Conservation (phyloP, 441 rosid genomes). For the Eugenia klotzschiana region DNA sequence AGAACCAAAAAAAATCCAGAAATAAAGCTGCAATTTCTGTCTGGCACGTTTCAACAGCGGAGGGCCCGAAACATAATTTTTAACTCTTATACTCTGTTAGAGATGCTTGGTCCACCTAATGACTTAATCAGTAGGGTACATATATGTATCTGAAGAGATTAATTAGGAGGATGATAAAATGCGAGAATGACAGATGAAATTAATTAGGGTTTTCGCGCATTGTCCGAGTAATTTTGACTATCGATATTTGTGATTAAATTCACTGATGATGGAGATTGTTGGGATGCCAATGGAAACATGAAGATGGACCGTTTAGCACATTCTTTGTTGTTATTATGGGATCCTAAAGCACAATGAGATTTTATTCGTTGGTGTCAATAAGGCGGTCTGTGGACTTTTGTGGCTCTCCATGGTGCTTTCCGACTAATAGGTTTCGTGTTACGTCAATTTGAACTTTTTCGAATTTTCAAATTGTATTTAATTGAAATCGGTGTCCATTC, state of each 20-base stretch:
- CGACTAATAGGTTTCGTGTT: too few species aligned
- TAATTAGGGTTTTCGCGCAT: not conserved
- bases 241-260: not conserved
- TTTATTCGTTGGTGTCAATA: too few species aligned
- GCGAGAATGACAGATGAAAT: not conserved
- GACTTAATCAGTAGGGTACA: not conserved
- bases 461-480: too few species aligned
- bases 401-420: too few species aligned
- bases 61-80: not conserved
- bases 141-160: not conserved
- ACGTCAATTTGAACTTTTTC: too few species aligned
- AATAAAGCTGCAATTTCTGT: not conserved
- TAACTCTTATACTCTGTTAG: not conserved
- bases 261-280: not conserved
- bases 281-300: not conserved
- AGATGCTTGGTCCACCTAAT: not conserved
- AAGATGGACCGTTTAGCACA: not conserved
- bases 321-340: too few species aligned
- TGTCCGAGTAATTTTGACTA: not conserved
- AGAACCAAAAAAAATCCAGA: not conserved
- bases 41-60: not conserved
- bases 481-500: too few species aligned
- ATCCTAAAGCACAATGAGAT: too few species aligned
- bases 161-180: not conserved
- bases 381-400: too few species aligned